These are phyloP conservation scores for Debaryomyces coudertii DNA, from an alignment of 1,139 yeast species.

Conservation along the genomic window DNA sequence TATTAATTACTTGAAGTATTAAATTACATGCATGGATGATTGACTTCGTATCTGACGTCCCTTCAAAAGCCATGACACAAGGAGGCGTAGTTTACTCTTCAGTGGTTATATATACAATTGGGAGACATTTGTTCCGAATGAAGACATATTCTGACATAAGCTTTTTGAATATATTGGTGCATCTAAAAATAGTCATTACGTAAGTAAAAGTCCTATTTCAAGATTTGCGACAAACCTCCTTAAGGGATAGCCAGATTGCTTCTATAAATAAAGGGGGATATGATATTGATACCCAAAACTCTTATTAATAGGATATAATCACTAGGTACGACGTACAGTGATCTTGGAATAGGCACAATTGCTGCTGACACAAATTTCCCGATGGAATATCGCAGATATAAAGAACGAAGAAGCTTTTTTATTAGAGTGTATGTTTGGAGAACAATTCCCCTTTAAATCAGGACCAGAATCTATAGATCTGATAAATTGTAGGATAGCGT, in stretches of 20 bases:
- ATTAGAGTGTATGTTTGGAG: too few species aligned
- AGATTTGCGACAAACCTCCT: not conserved
- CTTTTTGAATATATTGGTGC: too few species aligned
- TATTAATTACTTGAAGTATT: not conserved
- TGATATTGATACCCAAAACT: not conserved
- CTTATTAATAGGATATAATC: not conserved
- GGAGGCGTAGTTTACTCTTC: not conserved
- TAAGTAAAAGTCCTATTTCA: not conserved
- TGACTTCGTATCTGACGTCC: not conserved
- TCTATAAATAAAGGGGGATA: not conserved
- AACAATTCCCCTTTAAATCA: too few species aligned
- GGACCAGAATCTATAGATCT: too few species aligned
- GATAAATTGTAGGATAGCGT: too few species aligned
- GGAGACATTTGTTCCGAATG: not conserved
- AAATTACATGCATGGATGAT: not conserved
- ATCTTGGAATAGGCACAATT: not conserved
- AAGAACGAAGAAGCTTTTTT: too few species aligned
- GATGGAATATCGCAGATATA: not conserved
- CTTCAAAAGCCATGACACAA: not conserved
- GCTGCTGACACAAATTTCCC: not conserved
- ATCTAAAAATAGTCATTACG: not conserved
- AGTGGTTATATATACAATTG: not conserved
- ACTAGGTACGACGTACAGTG: not conserved
- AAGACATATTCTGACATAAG: not conserved
- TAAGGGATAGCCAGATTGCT: not conserved